phyloP scores from a whole-genome alignment of 179 eudicot genomes.

The Patellifolia procumbens region DNA sequence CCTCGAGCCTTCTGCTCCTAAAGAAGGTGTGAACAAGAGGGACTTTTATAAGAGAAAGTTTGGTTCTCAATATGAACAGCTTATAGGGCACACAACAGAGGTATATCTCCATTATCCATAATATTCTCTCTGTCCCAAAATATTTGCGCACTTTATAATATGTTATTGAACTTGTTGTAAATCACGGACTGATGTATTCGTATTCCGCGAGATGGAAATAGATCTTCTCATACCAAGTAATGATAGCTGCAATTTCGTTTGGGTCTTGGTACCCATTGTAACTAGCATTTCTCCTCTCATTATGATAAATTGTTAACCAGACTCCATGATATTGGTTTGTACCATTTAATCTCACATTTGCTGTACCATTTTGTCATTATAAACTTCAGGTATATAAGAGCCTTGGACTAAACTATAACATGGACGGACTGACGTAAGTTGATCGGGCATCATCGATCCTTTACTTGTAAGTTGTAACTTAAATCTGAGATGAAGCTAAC shows the following conservation, averaged over 20 bases:
- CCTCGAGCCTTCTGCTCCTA: slow-evolving; percentile 73
- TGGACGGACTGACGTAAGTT: slow-evolving; percentile 81
- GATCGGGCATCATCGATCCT: background rate
- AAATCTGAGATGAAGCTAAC: background rate
- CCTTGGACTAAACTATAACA: slow-evolving; percentile 65
- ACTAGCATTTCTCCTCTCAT: background rate
- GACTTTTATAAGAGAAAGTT: slow-evolving; percentile 59
- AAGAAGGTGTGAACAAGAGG: slow-evolving; percentile 73
- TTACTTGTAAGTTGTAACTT: background rate
- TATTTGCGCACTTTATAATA: background rate
- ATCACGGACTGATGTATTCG: too few relatives aligned
- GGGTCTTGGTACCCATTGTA: too few relatives aligned
- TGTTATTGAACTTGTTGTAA: too few relatives aligned
- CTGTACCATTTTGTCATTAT: slow-evolving; percentile 14
- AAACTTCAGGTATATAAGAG: slow-evolving; percentile 58
- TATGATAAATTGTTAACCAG: too few relatives aligned
- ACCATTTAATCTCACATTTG: background rate
- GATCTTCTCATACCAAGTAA: background rate
- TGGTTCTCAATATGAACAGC: slow-evolving; percentile 52
- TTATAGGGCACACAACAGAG: slow-evolving; percentile 58
- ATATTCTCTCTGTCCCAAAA: background rate
- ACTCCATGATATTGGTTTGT: background rate
- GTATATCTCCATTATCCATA: slow-evolving; percentile 31
- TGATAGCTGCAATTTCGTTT: background rate
- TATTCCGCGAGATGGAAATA: too few relatives aligned